phyloP scores from a whole-genome alignment of 306 rosid species.

The Vicia villosa region DNA sequence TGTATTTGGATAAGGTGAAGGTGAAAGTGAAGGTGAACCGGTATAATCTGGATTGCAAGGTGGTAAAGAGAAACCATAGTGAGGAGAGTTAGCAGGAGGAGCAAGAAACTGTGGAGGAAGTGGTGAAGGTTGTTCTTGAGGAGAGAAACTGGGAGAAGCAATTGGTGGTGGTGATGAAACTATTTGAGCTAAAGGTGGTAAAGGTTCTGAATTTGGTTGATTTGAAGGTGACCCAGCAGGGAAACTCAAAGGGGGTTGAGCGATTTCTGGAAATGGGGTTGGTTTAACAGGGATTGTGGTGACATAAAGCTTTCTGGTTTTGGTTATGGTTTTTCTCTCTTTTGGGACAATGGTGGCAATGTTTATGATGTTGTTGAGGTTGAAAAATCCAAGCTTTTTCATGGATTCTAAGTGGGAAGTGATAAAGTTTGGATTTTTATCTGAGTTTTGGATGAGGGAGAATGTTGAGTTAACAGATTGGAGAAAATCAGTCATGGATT shows the following conservation, averaged over 20 bases:
- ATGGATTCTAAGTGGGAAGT: slow-evolving; percentile 53
- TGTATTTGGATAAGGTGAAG: slow-evolving; percentile 42
- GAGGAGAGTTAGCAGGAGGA: slow-evolving; percentile 69
- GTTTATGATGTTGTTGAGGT: slow-evolving; percentile 41
- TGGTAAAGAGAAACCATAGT: slow-evolving; percentile 46
- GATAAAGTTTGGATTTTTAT: slow-evolving; percentile 45
- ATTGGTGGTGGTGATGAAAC: slow-evolving; percentile 54
- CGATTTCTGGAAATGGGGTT: slow-evolving; percentile 55
- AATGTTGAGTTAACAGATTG: slow-evolving; percentile 58
- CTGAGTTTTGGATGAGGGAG: slow-evolving; percentile 51
- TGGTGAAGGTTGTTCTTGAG: slow-evolving; percentile 55
- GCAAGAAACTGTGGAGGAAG: slow-evolving; percentile 25
- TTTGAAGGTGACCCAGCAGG: slow-evolving; percentile 55
- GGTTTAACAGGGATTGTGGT: slow-evolving; percentile 58
- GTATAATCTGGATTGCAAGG: slow-evolving; percentile 63
- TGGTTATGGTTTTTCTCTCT: slow-evolving; percentile 28
- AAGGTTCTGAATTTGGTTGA: slow-evolving; percentile 46
- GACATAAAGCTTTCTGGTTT: slow-evolving; percentile 61
- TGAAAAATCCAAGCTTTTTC: slow-evolving; percentile 58
- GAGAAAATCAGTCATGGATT: slow-evolving; percentile 57
- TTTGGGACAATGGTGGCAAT: slow-evolving; percentile 35
- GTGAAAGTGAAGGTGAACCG: slow-evolving; percentile 56
- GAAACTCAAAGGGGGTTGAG: slow-evolving; percentile 60
- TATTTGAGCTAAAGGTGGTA: slow-evolving; percentile 56
- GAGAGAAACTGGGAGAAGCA: slow-evolving; percentile 41